A percentile compares a stretch with the other conserved stretches of the same genome.
Evolutionary conservation across 2,329 filamentous ascomycete genomes (phyloP).

Genomic region (Penicillium sp.): DNA sequence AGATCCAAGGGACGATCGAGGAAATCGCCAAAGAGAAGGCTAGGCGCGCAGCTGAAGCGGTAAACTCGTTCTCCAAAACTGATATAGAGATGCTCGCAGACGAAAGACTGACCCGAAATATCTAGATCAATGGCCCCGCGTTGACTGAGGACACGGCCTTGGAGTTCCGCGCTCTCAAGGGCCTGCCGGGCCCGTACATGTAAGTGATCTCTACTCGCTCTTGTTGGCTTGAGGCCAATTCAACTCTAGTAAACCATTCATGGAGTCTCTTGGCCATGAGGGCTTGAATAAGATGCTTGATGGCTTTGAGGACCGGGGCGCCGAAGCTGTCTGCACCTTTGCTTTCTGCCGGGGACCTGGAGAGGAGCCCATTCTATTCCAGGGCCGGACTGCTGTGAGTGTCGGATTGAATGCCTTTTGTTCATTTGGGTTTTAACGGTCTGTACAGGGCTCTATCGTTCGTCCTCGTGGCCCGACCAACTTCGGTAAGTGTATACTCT

Average conservation of each 20-base stretch:
- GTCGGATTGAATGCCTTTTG: background rate
- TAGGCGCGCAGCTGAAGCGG: constrained; percentile 75
- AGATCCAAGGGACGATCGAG: constrained; percentile 90
- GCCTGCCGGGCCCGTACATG: constrained; percentile 97
- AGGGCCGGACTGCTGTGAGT: constrained; percentile 79
- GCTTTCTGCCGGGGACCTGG: constrained; percentile 87
- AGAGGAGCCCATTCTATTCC: constrained; percentile 82
- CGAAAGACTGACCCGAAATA: no score
- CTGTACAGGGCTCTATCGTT: constrained; percentile 74
- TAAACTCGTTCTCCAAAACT: constrained; percentile 48
- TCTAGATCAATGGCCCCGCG: constrained; percentile 79
- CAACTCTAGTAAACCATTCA: constrained; percentile 89
- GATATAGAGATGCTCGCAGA: constrained; percentile 1
- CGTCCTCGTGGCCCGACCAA: constrained; percentile 75
- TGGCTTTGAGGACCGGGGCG: constrained; percentile 87
- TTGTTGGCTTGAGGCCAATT: no score
- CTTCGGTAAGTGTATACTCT: constrained; percentile 68
- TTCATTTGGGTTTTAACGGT: constrained; percentile 7
- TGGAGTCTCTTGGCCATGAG: constrained; percentile 77
- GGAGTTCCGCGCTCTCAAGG: constrained; percentile 86
- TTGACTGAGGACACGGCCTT: constrained; percentile 95
- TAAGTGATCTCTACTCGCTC: constrained; percentile 52
- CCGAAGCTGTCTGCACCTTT: constrained; percentile 94
- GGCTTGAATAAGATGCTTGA: constrained; percentile 89
- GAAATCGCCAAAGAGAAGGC: constrained; percentile 91